These are phyloP conservation scores for Middelhovenomyces tepae DNA, from an alignment of 805 yeast genomes.

Conservation along the genomic window DNA sequence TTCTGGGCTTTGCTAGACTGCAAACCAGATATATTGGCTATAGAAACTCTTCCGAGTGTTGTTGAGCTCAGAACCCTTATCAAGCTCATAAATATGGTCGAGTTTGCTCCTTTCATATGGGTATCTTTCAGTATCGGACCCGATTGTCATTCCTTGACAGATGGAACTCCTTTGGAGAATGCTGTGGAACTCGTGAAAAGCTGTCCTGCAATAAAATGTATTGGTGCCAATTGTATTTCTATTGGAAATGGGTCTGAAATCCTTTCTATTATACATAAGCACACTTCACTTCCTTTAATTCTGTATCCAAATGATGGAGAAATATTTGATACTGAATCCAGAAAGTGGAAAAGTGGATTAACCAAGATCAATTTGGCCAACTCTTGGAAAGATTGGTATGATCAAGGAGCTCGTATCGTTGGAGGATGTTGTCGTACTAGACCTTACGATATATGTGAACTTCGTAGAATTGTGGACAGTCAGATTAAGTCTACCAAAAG, in stretches of 20 bases:
- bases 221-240: conserved; percentile 67
- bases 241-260: conserved; percentile 35
- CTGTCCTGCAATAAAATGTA: conserved; percentile 23
- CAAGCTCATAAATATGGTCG: conserved; percentile 30
- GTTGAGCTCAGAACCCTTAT: conserved; percentile 47
- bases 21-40: conserved; percentile 44
- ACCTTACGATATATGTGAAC: conserved; percentile 46
- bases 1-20: conserved; percentile 31
- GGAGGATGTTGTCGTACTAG: conserved; percentile 76
- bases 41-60: conserved; percentile 66
- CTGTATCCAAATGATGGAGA: conserved; percentile 77
- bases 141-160: conserved; percentile 34
- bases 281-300: conserved; percentile 33
- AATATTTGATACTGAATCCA: conserved; percentile 41
- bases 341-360: conserved; percentile 31
- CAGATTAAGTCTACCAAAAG: too few species aligned
- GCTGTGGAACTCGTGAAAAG: conserved; percentile 29
- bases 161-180: conserved; percentile 38
- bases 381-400: conserved; percentile 35
- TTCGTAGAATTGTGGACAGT: too few species aligned
- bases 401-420: conserved; percentile 38
- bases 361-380: conserved; percentile 24
- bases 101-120: too few species aligned
- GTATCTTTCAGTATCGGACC: conserved; percentile 37
- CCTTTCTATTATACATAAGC: conserved; percentile 27